Evolutionary conservation across 2,329 filamentous ascomycete genomes (phyloP), one percentile per base, ranked within the genome.

Genomic region (Rhexocercosporidium sp.): DNA sequence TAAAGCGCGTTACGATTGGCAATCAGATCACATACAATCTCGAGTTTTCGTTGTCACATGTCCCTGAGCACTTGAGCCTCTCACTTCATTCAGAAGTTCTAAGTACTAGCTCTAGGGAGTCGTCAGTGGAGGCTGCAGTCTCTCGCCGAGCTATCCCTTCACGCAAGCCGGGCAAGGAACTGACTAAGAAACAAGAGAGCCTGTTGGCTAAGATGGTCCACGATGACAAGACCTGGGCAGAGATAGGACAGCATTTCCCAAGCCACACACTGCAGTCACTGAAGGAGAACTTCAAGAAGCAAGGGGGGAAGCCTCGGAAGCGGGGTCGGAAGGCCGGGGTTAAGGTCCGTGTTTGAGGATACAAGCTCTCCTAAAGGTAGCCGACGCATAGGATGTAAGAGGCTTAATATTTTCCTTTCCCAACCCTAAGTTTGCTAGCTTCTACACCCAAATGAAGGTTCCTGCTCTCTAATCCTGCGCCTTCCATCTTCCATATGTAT

Each of bases 1-100:
- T 72, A 20, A 68, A 69, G 67, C 62, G 62, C 39, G 64, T 63
- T 20, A 68, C 20, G 63, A 65, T 70, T 37, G 68, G 54, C 34
- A 60, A 59, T 66, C 56, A 65, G 20, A 66, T n/a, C 34, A 66
- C 44, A 34, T 67, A 62, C 51, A 65, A 67, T 65, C 61, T 69
- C 44, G 59, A 67, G 46, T 72, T 69, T 39, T 54, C 60, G 31
- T 61, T 69, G 54, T 49, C 64, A 69, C 31, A 53, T 63, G 34
- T 69, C 27, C 59, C 62, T 14, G 62, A 66, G 51, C 64, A 67
- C 41, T 59, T 70, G 56, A 59, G 65, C 53, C 49, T 62, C 16
- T 65, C 67, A 34, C n/a, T 69, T 37, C 29, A 62, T 66, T 60
- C 64, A 44, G 60, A 63, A 49, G 59, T 39, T 59, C 59, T 53